Evolutionary conservation across 257 asterid species (phyloP).

Genomic region (Solanum stenotomum): DNA sequence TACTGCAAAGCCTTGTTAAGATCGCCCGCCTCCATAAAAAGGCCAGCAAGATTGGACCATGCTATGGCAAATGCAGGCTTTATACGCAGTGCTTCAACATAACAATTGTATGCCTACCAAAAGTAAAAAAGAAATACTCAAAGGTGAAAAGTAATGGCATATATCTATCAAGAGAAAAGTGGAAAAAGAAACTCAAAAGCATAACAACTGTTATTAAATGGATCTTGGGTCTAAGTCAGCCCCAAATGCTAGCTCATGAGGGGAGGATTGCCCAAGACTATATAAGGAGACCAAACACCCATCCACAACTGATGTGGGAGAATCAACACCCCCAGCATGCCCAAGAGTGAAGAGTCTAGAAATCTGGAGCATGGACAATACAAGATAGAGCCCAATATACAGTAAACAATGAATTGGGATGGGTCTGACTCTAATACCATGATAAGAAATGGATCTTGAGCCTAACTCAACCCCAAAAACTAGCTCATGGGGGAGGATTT

Average conservation of each 20-base stretch:
- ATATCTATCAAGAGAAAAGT: not conserved
- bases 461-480: not conserved
- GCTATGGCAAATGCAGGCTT: constrained; percentile 98
- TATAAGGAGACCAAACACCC: not conserved
- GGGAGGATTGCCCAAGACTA: not conserved
- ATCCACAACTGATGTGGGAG: not conserved
- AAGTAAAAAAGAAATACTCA: not conserved
- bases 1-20: constrained; percentile 87
- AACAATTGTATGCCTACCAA: constrained; percentile 82
- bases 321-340: not conserved
- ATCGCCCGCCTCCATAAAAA: constrained; percentile 96
- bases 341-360: not conserved
- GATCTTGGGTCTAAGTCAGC: not conserved
- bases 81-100: constrained; percentile 80
- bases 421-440: not conserved
- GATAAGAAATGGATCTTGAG: not conserved
- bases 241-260: not conserved
- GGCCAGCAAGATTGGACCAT: constrained; percentile 99
- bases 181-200: not conserved
- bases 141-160: not conserved
- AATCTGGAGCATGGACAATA: not conserved
- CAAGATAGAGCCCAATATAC: not conserved
- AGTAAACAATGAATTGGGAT: not conserved
- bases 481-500: not conserved
- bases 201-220: not conserved